A percentile compares a stretch with the other conserved stretches of the same genome.
These are phyloP conservation scores for Citrus hindsii DNA, from an alignment of 345 rosid genomes.

Conservation along the genomic window DNA sequence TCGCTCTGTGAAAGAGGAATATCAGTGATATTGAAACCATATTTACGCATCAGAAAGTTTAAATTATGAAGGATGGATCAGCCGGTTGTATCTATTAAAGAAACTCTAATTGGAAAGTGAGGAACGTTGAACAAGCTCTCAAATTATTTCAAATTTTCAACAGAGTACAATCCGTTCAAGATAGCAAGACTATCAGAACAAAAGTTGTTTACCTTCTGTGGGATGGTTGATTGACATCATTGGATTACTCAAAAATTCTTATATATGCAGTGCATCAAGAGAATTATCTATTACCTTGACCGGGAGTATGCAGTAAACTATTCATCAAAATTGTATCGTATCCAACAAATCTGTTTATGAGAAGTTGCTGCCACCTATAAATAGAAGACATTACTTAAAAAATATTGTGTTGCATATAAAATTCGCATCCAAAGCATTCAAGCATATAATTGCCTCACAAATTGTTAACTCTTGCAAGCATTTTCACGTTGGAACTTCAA, in stretches of 20 bases:
- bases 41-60: not conserved
- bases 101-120: not conserved
- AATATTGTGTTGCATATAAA: not conserved
- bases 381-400: slow-evolving; percentile 6
- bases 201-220: not conserved
- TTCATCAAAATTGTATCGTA: slow-evolving; percentile 99
- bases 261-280: not conserved
- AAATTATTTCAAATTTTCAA: not conserved
- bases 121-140: not conserved
- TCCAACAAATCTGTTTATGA: slow-evolving; percentile 96
- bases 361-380: slow-evolving; percentile 99
- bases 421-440: not conserved
- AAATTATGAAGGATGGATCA: not conserved
- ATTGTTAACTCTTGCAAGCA: not conserved
- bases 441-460: not conserved
- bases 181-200: not conserved
- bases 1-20: not conserved
- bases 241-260: not conserved
- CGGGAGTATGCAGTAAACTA: slow-evolving; percentile 80
- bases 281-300: slow-evolving; percentile 62
- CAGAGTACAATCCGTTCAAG: not conserved
- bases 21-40: not conserved
- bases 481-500: not conserved
- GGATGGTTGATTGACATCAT: not conserved
- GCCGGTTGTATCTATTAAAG: not conserved